Evolutionary conservation across 148 eudicot genomes (phyloP), one percentile per base, ranked within the genome.

Genomic region (Linanthus parryae): DNA sequence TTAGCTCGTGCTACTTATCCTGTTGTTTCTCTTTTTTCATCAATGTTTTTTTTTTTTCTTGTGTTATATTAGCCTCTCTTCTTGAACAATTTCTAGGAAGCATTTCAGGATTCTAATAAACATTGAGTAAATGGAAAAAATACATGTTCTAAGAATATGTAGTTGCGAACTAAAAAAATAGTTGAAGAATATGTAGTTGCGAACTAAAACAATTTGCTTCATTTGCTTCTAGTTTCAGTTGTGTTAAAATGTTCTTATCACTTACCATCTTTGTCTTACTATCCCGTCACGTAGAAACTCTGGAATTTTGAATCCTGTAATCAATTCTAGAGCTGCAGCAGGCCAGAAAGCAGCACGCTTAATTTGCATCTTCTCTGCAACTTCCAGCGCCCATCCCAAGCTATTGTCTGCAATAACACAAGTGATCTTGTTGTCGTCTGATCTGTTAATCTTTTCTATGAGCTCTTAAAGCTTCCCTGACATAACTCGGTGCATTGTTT

Each of bases 261-360:
- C 65, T 58, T 10, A 63, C 74, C 69, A 15, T 63, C 26, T n/a
- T 17, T 19, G 37, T 59, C 58, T 57, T 9, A 70, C 45, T 11
- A 64, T 43, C 37, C 65, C 65, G 35, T 70, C 61, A 1, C 34
- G 47, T 0, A 70, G 50, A 12, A 70, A 46, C 49, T 54, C 64
- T 5, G 37, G 49, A 14, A 46, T 30, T 27, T 47, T 63, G 28
- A 53, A 18, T 2, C 21, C 20, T 7, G 43, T 38, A 8, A 40
- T 69, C 28, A 63, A 46, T 26, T 25, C 3, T 7, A 57, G 68
- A 25, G 17, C 24, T 48, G 35, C 14, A 4, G 35, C 34, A 4
- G 52, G 52, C 52, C 52, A 48, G 29, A 48, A 48, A n/a, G 14
- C n/a, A 26, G 35, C 35, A 26, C 14, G 18, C 16, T 17, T 49